These are phyloP conservation scores for Lasiodiplodia theobromae DNA, from an alignment of 2,329 filamentous ascomycete species.

Conservation along the genomic window DNA sequence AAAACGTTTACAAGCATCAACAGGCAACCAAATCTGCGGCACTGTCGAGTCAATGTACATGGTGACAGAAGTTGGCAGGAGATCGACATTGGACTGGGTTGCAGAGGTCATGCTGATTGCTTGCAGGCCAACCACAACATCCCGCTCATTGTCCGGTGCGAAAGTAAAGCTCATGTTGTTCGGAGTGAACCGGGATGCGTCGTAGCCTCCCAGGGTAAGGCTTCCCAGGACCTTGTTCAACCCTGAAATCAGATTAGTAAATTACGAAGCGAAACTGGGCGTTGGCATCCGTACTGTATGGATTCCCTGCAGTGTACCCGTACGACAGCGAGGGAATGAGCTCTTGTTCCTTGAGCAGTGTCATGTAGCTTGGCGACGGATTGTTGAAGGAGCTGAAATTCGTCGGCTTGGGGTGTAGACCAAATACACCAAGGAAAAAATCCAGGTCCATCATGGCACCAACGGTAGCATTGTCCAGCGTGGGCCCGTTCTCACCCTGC, in stretches of 20 bases:
- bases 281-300: conserved; percentile 33
- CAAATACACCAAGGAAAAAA: conserved; percentile 50
- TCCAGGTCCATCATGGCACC: conserved; percentile 44
- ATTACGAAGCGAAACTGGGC: neutral
- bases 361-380: conserved; percentile 42
- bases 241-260: conserved; percentile 4
- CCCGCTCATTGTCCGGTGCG: conserved; percentile 39
- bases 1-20: conserved; percentile 43
- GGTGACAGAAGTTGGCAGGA: conserved; percentile 39
- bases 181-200: conserved; percentile 41
- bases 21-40: conserved; percentile 51
- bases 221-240: conserved; percentile 40
- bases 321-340: conserved; percentile 47
- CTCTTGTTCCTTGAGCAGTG: conserved; percentile 38
- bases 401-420: conserved; percentile 45
- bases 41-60: conserved; percentile 48
- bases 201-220: conserved; percentile 50
- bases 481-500: conserved; percentile 37
- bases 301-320: conserved; percentile 51
- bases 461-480: conserved; percentile 45
- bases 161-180: conserved; percentile 40
- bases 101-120: conserved; percentile 36
- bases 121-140: conserved; percentile 41
- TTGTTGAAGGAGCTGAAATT: conserved; percentile 50
- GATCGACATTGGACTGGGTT: conserved; percentile 34